Conservation (phyloP, 2,329 filamentous ascomycete species). For the Botrytis aclada region DNA sequence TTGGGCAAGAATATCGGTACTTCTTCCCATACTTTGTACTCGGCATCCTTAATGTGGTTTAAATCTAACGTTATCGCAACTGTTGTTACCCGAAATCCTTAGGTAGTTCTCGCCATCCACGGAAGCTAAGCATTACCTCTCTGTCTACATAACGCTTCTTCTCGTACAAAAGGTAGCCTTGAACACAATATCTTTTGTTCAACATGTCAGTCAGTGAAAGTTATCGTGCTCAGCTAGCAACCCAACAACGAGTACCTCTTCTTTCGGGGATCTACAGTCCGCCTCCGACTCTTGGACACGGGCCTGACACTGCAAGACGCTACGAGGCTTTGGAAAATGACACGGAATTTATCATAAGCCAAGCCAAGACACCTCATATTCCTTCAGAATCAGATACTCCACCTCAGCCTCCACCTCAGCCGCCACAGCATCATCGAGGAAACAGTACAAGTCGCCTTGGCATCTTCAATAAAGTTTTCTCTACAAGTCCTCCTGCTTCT, state of each 20-base stretch:
- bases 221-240: background rate
- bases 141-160: background rate
- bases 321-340: background rate
- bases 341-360: constrained; percentile 10
- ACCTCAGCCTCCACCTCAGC: background rate
- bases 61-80: background rate
- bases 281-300: background rate
- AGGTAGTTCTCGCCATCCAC: background rate
- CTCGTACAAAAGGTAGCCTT: background rate
- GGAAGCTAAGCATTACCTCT: constrained; percentile 7
- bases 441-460: background rate
- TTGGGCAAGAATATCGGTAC: background rate
- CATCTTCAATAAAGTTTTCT: constrained; percentile 16
- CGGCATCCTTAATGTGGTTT: background rate
- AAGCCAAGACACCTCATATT: constrained; percentile 1
- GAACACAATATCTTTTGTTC: background rate
- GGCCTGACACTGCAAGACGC: constrained; percentile 9
- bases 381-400: background rate
- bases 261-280: constrained; percentile 14
- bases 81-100: background rate
- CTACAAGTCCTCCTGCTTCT: constrained; percentile 3
- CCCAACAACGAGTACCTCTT: background rate
- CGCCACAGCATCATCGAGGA: background rate
- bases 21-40: background rate
- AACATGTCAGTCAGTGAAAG: background rate